These are phyloP conservation scores for Vinca minor DNA, from an alignment of 257 asterid species.

Conservation along the genomic window DNA sequence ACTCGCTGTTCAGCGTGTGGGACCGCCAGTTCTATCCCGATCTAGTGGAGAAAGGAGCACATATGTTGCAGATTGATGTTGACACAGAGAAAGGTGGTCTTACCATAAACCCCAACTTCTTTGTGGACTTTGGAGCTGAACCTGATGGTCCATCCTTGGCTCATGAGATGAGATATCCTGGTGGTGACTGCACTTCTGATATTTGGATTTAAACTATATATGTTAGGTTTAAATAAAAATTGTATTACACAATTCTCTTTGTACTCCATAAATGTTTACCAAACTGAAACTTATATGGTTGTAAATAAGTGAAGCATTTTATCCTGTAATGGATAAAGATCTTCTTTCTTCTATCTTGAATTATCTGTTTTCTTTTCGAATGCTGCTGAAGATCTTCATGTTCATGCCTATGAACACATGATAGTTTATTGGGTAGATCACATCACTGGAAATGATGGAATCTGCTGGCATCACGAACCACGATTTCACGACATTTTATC, in stretches of 20 bases:
- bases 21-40: constrained; percentile 88
- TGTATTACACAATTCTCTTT: background rate
- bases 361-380: no score
- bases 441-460: constrained; percentile 61
- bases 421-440: no score
- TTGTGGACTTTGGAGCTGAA: constrained; percentile 79
- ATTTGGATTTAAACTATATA: constrained; percentile 61
- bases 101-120: constrained; percentile 47
- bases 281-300: no score
- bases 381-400: no score
- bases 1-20: constrained; percentile 89
- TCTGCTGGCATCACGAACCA: constrained; percentile 63
- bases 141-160: constrained; percentile 93
- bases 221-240: background rate
- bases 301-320: no score
- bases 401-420: constrained; percentile 53
- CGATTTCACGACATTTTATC: constrained; percentile 38
- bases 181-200: constrained; percentile 98
- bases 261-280: no score
- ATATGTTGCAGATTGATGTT: constrained; percentile 75
- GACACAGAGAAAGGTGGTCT: constrained; percentile 78
- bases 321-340: no score
- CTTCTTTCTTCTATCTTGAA: no score
- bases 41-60: constrained; percentile 64
- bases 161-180: constrained; percentile 96